phyloP scores from a whole-genome alignment of 2,329 filamentous ascomycete species.

The Ceratocystis harringtonii region DNA sequence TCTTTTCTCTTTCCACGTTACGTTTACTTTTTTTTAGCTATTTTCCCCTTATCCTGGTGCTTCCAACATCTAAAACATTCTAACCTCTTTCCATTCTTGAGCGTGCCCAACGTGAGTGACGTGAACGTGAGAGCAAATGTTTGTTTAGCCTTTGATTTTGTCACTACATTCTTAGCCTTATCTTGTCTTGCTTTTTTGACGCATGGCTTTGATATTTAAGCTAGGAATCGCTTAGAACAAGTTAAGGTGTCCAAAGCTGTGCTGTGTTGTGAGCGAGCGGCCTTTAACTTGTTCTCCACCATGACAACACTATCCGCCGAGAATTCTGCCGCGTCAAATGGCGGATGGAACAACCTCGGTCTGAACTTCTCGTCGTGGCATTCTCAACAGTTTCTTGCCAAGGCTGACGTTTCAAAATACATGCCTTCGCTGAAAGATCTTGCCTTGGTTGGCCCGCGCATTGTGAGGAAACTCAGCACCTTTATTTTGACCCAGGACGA shows the following conservation, averaged over 20 bases:
- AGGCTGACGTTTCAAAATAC: constrained; percentile 43
- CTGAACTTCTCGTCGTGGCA: constrained; percentile 38
- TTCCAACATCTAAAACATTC: neutral
- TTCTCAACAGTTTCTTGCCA: constrained; percentile 19
- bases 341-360: neutral
- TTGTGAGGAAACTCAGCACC: constrained; percentile 53
- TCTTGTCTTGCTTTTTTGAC: neutral
- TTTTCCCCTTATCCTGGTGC: no score
- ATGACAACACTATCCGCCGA: neutral
- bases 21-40: neutral
- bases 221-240: neutral
- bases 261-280: neutral
- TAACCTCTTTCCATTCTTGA: neutral
- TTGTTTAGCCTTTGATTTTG: neutral
- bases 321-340: constrained; percentile 1
- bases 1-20: neutral
- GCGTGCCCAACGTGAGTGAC: neutral
- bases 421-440: constrained; percentile 53
- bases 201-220: neutral
- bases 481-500: constrained; percentile 32
- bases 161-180: neutral
- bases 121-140: neutral
- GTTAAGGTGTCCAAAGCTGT: neutral
- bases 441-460: constrained; percentile 52
- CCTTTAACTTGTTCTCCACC: neutral